These are phyloP conservation scores for Trichophyton simii DNA, from an alignment of 2,329 filamentous ascomycete species.

Conservation along the genomic window DNA sequence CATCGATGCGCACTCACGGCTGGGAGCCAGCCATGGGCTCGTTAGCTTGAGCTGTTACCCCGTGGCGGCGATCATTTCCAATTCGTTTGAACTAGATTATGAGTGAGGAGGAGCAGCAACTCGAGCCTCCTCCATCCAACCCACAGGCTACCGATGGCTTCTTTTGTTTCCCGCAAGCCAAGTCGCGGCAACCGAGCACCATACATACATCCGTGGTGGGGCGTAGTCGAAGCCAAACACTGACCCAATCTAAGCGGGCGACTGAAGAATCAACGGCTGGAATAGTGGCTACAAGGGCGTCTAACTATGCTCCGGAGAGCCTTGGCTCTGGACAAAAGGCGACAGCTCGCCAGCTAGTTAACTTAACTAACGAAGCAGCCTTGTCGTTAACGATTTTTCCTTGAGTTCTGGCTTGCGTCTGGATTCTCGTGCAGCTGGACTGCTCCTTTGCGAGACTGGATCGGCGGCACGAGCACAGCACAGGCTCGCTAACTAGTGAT, in stretches of 20 bases:
- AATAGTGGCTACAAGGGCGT: background rate
- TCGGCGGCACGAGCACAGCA: background rate
- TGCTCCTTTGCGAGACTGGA: background rate
- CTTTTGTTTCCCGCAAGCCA: background rate
- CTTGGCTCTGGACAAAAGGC: background rate
- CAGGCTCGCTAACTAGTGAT: background rate
- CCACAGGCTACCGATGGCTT: background rate
- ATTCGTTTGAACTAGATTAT: background rate
- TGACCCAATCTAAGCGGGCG: background rate
- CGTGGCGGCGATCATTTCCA: no score
- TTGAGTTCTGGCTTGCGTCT: background rate
- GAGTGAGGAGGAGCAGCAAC: no score
- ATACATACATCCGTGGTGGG: background rate
- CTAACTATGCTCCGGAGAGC: background rate
- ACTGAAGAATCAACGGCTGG: background rate
- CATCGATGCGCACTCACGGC: background rate
- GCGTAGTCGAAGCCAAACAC: background rate
- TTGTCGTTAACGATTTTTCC: background rate
- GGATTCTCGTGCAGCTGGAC: background rate
- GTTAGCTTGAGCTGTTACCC: no score
- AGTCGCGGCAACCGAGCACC: background rate
- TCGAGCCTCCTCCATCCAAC: no score
- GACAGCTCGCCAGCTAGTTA: background rate
- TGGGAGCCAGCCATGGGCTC: background rate
- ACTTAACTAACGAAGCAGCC: no score